Evolutionary conservation across 305 asterid species (phyloP).

Genomic region (Caryopteris hybrid): DNA sequence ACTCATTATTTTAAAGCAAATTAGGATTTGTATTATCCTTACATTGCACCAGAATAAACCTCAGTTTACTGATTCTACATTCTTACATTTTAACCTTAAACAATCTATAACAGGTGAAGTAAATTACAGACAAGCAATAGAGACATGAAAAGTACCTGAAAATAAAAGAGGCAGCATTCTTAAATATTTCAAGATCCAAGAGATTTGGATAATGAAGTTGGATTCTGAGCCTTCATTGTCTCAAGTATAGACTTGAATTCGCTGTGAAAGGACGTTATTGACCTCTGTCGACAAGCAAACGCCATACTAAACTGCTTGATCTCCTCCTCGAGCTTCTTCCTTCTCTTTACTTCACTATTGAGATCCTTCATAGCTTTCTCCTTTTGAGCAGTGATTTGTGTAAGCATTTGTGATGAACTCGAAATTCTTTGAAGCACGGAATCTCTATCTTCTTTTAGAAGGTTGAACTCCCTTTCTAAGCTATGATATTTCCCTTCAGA

Average conservation of each 20-base stretch:
- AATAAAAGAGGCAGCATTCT: not conserved
- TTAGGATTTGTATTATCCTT: not conserved
- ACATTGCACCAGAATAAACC: not conserved
- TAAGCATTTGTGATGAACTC: constrained; percentile 46
- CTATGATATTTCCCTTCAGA: constrained; percentile 52
- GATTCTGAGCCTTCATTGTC: constrained; percentile 47
- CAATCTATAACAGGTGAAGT: not conserved
- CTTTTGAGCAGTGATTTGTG: constrained; percentile 47
- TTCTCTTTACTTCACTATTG: constrained; percentile 52
- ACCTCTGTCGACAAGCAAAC: constrained; percentile 58
- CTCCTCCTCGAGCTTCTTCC: constrained; percentile 75
- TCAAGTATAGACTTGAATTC: constrained; percentile 61
- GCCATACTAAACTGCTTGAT: constrained; percentile 55
- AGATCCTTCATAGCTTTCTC: constrained; percentile 54
- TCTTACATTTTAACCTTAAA: not conserved
- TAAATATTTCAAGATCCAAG: constrained; percentile 44
- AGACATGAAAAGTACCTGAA: not conserved
- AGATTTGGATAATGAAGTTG: constrained; percentile 55
- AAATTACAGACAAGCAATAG: not conserved
- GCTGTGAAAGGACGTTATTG: constrained; percentile 47
- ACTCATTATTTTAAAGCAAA: constrained; percentile 4
- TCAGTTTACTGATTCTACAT: not conserved
- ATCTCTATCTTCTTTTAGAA: constrained; percentile 64
- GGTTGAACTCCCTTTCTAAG: constrained; percentile 61
- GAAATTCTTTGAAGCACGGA: constrained; percentile 29